These are phyloP conservation scores for Spizellomyces sp. DNA, from an alignment of 192 early-diverging fungal genomes.

Conservation along the genomic window DNA sequence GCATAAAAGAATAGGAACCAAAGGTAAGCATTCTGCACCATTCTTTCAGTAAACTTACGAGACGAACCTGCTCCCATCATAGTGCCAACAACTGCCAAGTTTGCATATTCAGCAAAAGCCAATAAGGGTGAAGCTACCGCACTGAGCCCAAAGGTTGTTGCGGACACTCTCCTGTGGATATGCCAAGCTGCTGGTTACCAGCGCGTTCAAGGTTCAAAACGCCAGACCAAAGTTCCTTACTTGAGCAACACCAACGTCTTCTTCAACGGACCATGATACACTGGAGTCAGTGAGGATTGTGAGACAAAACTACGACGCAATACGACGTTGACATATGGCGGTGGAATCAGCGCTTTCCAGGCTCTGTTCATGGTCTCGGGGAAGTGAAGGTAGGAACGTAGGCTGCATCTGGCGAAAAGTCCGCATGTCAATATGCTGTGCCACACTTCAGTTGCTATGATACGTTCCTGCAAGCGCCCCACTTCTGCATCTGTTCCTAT, in stretches of 20 bases:
- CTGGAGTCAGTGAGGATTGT: background rate
- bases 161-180: constrained; percentile 18
- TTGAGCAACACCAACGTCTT: constrained; percentile 24
- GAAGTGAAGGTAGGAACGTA: too few species aligned
- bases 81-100: constrained; percentile 25
- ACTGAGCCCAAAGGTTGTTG: constrained; percentile 24
- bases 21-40: background rate
- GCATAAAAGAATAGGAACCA: background rate
- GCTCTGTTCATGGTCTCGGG: too few species aligned
- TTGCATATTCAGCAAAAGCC: constrained; percentile 13
- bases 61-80: constrained; percentile 32
- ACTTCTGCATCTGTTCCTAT: too few species aligned
- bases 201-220: background rate
- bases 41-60: too few species aligned
- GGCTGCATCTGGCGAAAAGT: too few species aligned
- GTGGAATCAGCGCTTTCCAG: too few species aligned
- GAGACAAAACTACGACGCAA: too few species aligned
- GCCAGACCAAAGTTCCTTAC: background rate
- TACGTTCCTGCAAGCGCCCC: too few species aligned
- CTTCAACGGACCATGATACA: constrained; percentile 21
- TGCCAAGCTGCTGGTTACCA: background rate
- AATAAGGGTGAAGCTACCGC: constrained; percentile 12
- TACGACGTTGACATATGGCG: too few species aligned
- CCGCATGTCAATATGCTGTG: too few species aligned
- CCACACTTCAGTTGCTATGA: too few species aligned